Evolutionary conservation across 495 filamentous ascomycete genomes (phyloP).

Genomic region (Filosporella fistucella): DNA sequence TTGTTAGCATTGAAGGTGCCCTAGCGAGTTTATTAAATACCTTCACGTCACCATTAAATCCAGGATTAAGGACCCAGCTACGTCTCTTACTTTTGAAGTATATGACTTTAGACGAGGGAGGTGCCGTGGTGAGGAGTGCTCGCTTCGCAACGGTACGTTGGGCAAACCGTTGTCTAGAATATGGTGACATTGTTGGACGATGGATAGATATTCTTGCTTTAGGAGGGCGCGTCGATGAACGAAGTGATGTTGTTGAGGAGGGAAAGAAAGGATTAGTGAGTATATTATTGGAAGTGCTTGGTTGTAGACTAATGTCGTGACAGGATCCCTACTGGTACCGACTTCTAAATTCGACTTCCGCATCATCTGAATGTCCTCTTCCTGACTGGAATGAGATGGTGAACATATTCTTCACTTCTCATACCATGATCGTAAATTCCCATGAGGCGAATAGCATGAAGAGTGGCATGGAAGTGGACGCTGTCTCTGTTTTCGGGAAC

Average conservation of each 20-base stretch:
- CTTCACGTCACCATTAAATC: slow-evolving; percentile 42
- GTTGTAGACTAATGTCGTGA: not conserved
- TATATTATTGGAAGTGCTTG: not conserved
- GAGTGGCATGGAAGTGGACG: slow-evolving; percentile 29
- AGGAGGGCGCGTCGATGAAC: slow-evolving; percentile 54
- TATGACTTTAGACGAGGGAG: slow-evolving; percentile 50
- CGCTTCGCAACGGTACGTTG: slow-evolving; percentile 83
- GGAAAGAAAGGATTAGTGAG: slow-evolving; percentile 73
- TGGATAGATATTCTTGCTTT: slow-evolving; percentile 87
- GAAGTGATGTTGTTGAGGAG: slow-evolving; percentile 83
- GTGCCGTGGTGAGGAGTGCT: slow-evolving; percentile 54
- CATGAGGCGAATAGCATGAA: slow-evolving; percentile 23
- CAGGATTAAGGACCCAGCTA: slow-evolving; percentile 34
- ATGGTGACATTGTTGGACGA: slow-evolving; percentile 68
- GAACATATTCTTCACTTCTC: slow-evolving; percentile 36
- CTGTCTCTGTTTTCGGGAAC: slow-evolving; percentile 30
- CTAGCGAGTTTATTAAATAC: slow-evolving; percentile 70
- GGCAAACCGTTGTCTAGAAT: slow-evolving; percentile 85
- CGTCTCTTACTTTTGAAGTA: slow-evolving; percentile 57
- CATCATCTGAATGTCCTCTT: slow-evolving; percentile 23
- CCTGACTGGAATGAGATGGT: slow-evolving; percentile 45
- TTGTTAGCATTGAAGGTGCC: slow-evolving; percentile 84
- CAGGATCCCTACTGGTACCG: slow-evolving; percentile 66
- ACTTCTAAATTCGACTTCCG: slow-evolving; percentile 50
- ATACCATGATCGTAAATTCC: slow-evolving; percentile 26